phyloP scores from a whole-genome alignment of 2,329 filamentous ascomycete genomes.

The Coniochaeta sp. region DNA sequence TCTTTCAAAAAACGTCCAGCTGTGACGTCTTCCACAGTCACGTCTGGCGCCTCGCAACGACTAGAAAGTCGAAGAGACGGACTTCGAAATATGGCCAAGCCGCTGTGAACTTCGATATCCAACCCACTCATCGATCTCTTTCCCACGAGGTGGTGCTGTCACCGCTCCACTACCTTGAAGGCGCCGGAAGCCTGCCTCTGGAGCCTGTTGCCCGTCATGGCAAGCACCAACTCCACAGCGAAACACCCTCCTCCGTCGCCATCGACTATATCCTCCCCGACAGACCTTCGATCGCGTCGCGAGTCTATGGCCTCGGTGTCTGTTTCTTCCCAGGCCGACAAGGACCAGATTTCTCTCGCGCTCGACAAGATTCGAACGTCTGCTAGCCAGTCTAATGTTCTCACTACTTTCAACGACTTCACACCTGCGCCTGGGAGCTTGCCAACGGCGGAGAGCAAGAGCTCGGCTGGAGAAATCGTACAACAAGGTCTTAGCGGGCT shows the following conservation, averaged over 20 bases:
- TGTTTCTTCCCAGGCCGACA: slow-evolving; percentile 50
- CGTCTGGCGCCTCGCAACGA: neutral
- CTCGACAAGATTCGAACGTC: slow-evolving; percentile 84
- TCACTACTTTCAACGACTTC: slow-evolving; percentile 94
- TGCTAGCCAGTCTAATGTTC: slow-evolving; percentile 73
- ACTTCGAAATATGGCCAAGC: neutral
- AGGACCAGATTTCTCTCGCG: slow-evolving; percentile 66
- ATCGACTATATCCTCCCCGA: slow-evolving; percentile 18
- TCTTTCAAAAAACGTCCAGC: neutral
- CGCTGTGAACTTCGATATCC: neutral
- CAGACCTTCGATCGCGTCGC: slow-evolving; percentile 24
- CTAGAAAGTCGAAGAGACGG: neutral
- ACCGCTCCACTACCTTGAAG: neutral
- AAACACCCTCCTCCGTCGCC: slow-evolving; percentile 27
- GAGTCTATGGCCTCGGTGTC: slow-evolving; percentile 36
- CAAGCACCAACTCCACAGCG: slow-evolving; percentile 17
- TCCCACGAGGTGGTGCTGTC: neutral
- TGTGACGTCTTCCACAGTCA: neutral
- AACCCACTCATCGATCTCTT: neutral
- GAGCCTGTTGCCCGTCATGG: slow-evolving; percentile 15
- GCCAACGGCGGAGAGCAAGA: slow-evolving; percentile 58
- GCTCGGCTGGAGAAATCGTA: slow-evolving; percentile 63
- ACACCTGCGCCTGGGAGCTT: slow-evolving; percentile 58
- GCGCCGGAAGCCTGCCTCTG: neutral
- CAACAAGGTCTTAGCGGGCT: slow-evolving; percentile 84